A percentile compares a stretch with the other conserved stretches of the same genome.
Conservation (phyloP, 2,329 filamentous ascomycete genomes). For the Sphaerulina musiva region DNA sequence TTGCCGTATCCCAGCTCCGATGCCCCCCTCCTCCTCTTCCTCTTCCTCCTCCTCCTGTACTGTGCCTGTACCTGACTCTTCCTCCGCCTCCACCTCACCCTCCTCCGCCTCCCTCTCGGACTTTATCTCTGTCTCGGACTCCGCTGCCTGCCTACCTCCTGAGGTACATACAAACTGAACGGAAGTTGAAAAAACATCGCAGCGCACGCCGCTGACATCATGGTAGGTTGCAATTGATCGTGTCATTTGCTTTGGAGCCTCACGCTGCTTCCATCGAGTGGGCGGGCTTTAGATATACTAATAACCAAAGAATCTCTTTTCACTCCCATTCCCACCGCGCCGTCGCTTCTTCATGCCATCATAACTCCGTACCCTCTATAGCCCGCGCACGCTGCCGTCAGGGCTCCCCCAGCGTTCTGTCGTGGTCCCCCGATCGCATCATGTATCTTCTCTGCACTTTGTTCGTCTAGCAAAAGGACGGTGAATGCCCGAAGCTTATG, state of each 20-base stretch:
- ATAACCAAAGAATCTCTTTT: background rate
- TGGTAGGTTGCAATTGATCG: background rate
- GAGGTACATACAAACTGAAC: too few species aligned
- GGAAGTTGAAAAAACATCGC: background rate
- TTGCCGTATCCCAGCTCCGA: conserved; percentile 1
- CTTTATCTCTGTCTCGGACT: too few species aligned
- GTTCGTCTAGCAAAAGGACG: background rate
- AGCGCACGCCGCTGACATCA: background rate
- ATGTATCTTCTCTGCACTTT: background rate
- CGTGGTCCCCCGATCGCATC: background rate
- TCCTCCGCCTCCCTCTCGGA: too few species aligned
- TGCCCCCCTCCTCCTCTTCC: too few species aligned
- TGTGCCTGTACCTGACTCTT: too few species aligned
- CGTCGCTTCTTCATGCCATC: background rate
- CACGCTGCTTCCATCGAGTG: background rate
- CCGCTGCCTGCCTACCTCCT: too few species aligned
- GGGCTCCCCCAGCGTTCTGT: background rate
- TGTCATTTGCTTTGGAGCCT: background rate
- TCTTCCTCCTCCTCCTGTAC: background rate
- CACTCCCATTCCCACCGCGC: background rate
- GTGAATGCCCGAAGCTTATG: background rate
- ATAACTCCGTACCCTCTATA: background rate
- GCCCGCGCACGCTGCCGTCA: background rate
- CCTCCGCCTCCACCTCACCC: background rate
- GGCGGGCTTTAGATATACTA: background rate